Evolutionary conservation across 140 eudicot species (phyloP), one percentile per base, ranked within the genome.

Genomic region (Stevia rebaudiana): DNA sequence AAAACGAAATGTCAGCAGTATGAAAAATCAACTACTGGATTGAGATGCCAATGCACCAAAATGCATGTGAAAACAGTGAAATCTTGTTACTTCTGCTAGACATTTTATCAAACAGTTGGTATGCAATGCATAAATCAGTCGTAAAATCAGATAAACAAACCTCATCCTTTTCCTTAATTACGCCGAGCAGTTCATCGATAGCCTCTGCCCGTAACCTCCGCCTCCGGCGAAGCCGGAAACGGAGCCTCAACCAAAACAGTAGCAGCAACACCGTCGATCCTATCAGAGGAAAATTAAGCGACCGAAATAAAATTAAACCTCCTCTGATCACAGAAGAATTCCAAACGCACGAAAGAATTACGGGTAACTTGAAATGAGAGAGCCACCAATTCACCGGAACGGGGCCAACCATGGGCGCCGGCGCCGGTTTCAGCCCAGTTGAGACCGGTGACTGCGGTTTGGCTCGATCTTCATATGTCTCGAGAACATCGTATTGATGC

Each of bases 111-210:
- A 88, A 80, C 90, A 80, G 36, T 44, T 73, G 56, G 67, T 19
- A 18, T 23, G 64, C 74, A 44, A 70, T 16, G 5, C 17, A 46
- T 4, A 42, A 0, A 41, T 11, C 35, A 28, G 16, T 65, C 3
- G 6, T 16, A 37, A 54, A 28, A 47, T 12, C 59, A 22, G 44
- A n/a, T 0, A 17, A 41, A 52, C 74, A 0, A 22, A 88, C 97
- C 97, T 90, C 95, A 0, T 90, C 95, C 71, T 80, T 90, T 80
- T 78, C 84, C 21, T 67, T 78, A 28, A 83, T 82, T 11, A 79
- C 61, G 11, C 71, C 51, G 2, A 74, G 49, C 64, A 90, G 77
- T 9, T 68, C 79, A 33, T 49, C 67, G 6, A 65, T 39, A 12
- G 69, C 60, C 75, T 67, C 77, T 6, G 48, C 48, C 25, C 60